Conservation (phyloP, 2,329 filamentous ascomycete species). For the Epichloe aotearoae region DNA sequence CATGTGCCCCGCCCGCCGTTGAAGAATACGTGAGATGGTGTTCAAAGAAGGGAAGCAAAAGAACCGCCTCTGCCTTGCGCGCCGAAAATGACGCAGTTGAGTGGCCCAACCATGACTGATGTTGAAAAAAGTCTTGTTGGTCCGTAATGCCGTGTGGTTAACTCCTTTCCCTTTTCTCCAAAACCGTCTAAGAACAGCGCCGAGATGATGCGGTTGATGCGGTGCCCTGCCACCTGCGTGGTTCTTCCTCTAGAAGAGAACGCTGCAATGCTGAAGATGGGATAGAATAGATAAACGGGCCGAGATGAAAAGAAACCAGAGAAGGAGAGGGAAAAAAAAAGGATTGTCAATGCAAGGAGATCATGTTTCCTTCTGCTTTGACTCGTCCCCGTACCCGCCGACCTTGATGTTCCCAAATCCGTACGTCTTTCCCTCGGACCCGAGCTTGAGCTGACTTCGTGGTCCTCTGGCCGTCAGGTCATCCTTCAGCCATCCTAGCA, state of each 20-base stretch:
- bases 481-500: slow-evolving; percentile 72
- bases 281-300: background rate
- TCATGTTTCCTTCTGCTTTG: slow-evolving; percentile 21
- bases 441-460: slow-evolving; percentile 42
- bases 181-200: slow-evolving; percentile 1
- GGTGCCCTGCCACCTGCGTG: background rate
- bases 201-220: slow-evolving; percentile 3
- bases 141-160: background rate
- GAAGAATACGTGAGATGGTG: slow-evolving; percentile 9
- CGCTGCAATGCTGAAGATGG: background rate
- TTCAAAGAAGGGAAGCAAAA: background rate
- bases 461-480: slow-evolving; percentile 72
- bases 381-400: slow-evolving; percentile 46
- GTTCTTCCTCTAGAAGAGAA: background rate
- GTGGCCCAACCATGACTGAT: slow-evolving; percentile 8
- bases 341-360: background rate
- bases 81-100: slow-evolving; percentile 18
- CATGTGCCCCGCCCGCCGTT: slow-evolving; percentile 9
- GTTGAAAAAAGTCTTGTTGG: background rate
- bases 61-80: background rate
- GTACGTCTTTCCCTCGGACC: slow-evolving; percentile 53
- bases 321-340: background rate
- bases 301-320: background rate
- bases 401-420: slow-evolving; percentile 35
- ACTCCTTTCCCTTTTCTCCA: background rate